Base-by-base conservation (phyloP, 129 eudicot species). In the Deinandra increscens region DNA sequence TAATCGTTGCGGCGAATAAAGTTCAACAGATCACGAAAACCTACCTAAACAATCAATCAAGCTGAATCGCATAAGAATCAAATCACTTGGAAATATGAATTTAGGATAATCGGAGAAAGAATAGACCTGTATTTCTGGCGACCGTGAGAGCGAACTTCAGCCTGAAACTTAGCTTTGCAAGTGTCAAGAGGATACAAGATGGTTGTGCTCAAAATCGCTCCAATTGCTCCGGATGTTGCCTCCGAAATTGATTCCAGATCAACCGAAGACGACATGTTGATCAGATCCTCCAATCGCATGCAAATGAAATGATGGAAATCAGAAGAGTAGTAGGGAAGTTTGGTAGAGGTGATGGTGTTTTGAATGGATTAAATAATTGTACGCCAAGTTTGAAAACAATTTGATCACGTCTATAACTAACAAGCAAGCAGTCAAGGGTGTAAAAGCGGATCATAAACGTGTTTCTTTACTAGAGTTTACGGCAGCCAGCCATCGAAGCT, bases 141-240 rank as follows among this genome's bases (percentile, higher is more conserved):
- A 75, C 85, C 89, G 44, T 74, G 79, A 9, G 84, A 71, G 11
- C 79, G 74, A 59, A 87, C 82, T 60, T 89, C 96, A 42, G 96
- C 92, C 45, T 89, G 96, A 58, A 81, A 89, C 82, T 89, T 89
- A 9, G 96, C 88, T 80, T 89, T 89, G 66, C 96, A 89, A 0
- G 96, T 89, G 46, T 89, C 96, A 34, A 89, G 88, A 12, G 96
- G 96, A 63, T 89, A 89, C 81, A 89, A 75, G 60, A 89, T 73
- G 7, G 87, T 83, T 8, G 87, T 89, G 68, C 96, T 89, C 41
- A 86, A 83, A 55, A 89, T 71, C 65, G 92, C 87, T 49, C 96
- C 96, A 14, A 86, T 74, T 51, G 96, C 96, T 48, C 96, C 96
- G 4, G 96, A 83, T 14, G 96, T 84, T 4, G 96, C 96, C 79